Evolutionary conservation across 1,139 yeast species (phyloP).

Genomic region (Yamadazyma mexicana): DNA sequence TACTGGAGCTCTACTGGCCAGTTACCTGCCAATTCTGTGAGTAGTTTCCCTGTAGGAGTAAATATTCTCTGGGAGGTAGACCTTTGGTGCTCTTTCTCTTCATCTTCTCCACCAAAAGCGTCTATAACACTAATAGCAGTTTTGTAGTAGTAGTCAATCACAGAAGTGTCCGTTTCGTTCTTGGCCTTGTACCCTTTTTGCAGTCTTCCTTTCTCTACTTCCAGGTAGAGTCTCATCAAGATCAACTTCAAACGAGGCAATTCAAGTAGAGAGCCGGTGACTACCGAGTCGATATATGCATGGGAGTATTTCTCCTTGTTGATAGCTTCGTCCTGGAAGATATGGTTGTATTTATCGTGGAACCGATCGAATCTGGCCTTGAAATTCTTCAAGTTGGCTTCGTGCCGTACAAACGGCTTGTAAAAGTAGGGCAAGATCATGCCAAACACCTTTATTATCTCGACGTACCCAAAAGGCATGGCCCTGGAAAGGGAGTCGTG

Average conservation of each 20-base stretch:
- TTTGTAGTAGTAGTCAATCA: constrained; percentile 43
- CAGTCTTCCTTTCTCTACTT: constrained; percentile 18
- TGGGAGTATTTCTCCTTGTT: constrained; percentile 47
- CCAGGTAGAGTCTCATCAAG: constrained; percentile 51
- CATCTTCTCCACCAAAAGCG: constrained; percentile 59
- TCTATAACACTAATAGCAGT: constrained; percentile 68
- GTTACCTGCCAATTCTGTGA: constrained; percentile 76
- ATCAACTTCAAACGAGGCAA: constrained; percentile 69
- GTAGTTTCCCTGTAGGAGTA: constrained; percentile 87
- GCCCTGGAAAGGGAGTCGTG: constrained; percentile 75
- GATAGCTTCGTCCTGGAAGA: constrained; percentile 34
- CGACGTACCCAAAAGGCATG: constrained; percentile 63
- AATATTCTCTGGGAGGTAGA: constrained; percentile 57
- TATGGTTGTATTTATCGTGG: constrained; percentile 40
- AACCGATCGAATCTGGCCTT: constrained; percentile 45
- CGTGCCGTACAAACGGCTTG: constrained; percentile 90
- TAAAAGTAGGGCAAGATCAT: constrained; percentile 84
- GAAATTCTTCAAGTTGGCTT: constrained; percentile 59
- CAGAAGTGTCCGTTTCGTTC: constrained; percentile 3
- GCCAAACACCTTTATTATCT: constrained; percentile 76
- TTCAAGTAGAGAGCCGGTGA: constrained; percentile 67
- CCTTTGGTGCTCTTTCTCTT: constrained; percentile 18
- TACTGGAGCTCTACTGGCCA: constrained; percentile 89
- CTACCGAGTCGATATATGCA: constrained; percentile 63
- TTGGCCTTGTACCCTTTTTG: background rate